Evolutionary conservation across 768 basidiomycete genomes (phyloP).

Genomic region (Leccinum boreale): DNA sequence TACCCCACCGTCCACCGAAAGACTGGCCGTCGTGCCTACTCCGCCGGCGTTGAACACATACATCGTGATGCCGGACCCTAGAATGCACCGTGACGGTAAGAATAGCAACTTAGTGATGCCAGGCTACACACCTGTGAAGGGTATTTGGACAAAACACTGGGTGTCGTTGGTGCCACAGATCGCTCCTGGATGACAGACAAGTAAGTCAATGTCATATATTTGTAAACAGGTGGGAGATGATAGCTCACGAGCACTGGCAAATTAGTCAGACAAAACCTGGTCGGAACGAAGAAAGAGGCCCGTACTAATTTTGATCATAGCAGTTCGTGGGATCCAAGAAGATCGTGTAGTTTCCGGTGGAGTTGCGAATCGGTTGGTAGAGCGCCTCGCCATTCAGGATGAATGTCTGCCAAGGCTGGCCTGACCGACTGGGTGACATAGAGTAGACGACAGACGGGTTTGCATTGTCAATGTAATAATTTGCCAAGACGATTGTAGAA

Average conservation of each 20-base stretch:
- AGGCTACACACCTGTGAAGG: slow-evolving; percentile 16
- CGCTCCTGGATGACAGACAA: slow-evolving; percentile 10
- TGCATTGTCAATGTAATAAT: too few relatives aligned
- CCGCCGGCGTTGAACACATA: too few relatives aligned
- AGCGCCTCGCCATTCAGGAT: background rate
- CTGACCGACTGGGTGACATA: too few relatives aligned
- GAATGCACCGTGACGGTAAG: too few relatives aligned
- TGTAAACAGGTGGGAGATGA: too few relatives aligned
- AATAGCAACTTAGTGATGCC: too few relatives aligned
- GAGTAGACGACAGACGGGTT: too few relatives aligned
- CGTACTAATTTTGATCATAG: slow-evolving; percentile 27
- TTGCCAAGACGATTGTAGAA: too few relatives aligned
- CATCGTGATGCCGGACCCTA: too few relatives aligned
- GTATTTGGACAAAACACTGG: slow-evolving; percentile 17
- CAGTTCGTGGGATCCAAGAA: slow-evolving; percentile 13
- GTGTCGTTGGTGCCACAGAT: slow-evolving; percentile 11
- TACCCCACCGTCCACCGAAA: slow-evolving; percentile 15
- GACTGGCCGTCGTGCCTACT: slow-evolving; percentile 7
- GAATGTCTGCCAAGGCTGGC: background rate
- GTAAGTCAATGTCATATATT: background rate
- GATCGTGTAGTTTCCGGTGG: slow-evolving; percentile 18
- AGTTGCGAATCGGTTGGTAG: slow-evolving; percentile 5
- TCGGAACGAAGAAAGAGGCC: background rate
- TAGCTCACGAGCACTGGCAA: slow-evolving; percentile 22
- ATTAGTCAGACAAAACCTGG: background rate